A percentile compares a stretch with the other conserved stretches of the same genome.
Evolutionary conservation across 2,329 filamentous ascomycete genomes (phyloP).

Genomic region (Neofusicoccum cordaticola): DNA sequence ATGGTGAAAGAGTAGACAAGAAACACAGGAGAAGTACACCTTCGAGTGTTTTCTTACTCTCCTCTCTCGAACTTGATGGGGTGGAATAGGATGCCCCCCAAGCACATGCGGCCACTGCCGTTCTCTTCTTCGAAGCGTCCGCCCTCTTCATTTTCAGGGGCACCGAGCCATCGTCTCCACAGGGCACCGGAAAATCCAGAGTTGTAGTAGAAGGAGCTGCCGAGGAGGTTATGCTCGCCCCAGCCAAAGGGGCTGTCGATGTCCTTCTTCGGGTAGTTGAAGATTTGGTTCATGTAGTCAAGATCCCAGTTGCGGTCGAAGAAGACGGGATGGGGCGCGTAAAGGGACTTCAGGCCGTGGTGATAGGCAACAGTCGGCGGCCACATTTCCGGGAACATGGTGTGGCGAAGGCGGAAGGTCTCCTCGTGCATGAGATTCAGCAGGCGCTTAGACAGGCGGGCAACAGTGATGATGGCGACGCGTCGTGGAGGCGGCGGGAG

Average conservation of each 20-base stretch:
- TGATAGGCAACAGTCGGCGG: constrained; percentile 70
- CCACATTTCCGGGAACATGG: constrained; percentile 76
- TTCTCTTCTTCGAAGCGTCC: constrained; percentile 41
- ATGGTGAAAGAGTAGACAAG: constrained; percentile 3
- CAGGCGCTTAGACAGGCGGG: constrained; percentile 67
- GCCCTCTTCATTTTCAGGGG: constrained; percentile 44
- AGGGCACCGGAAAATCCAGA: constrained; percentile 47
- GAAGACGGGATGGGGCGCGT: constrained; percentile 74
- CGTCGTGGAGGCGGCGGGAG: constrained; percentile 63
- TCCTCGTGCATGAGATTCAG: constrained; percentile 76
- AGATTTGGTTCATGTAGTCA: constrained; percentile 45
- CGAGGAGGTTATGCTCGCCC: constrained; percentile 52
- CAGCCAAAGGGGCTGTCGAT: constrained; percentile 50
- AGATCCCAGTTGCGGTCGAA: constrained; percentile 71
- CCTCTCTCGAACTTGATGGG: constrained; percentile 49
- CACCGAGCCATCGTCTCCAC: constrained; percentile 51
- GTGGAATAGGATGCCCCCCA: constrained; percentile 46
- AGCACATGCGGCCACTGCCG: constrained; percentile 48
- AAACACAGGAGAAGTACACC: constrained; percentile 14
- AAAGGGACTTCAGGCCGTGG: constrained; percentile 76
- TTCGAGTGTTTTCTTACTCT: constrained; percentile 20
- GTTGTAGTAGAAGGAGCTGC: constrained; percentile 53
- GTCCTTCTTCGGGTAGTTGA: constrained; percentile 47
- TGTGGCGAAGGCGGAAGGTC: constrained; percentile 67
- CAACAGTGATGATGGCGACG: constrained; percentile 75